Conservation (phyloP, 345 rosid species). For the Ailanthus altissimus region DNA sequence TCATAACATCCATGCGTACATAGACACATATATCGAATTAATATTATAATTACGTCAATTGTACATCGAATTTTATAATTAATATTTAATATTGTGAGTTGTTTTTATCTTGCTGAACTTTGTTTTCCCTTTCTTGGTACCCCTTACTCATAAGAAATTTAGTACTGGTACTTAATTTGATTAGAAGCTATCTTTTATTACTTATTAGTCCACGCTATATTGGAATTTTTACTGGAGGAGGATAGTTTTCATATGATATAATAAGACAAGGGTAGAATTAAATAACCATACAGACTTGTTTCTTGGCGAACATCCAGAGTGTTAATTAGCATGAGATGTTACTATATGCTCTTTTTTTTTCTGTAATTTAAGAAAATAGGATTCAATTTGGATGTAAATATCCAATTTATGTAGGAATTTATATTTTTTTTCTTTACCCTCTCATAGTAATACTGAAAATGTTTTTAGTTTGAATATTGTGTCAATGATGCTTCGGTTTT, state of each 20-base stretch:
- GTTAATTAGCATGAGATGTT: background rate
- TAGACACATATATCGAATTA: too few species aligned
- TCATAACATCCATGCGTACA: background rate
- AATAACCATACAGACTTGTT: background rate
- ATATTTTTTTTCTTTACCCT: background rate
- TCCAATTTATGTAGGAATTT: background rate
- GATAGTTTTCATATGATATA: background rate
- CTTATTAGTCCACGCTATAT: background rate
- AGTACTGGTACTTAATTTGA: background rate
- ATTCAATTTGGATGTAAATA: background rate
- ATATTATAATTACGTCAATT: background rate
- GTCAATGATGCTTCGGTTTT: background rate
- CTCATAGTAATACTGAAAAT: background rate
- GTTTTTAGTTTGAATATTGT: background rate
- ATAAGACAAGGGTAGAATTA: background rate
- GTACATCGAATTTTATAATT: background rate
- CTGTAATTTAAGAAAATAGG: background rate
- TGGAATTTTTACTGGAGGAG: background rate
- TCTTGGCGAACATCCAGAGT: background rate
- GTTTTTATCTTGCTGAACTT: background rate
- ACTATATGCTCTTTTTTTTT: background rate
- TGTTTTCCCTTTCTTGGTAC: background rate
- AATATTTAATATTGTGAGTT: background rate
- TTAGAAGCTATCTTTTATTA: background rate
- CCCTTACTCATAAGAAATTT: background rate